phyloP scores from a whole-genome alignment of 2,329 filamentous ascomycete genomes.

The Sordariomycetes sp. region DNA sequence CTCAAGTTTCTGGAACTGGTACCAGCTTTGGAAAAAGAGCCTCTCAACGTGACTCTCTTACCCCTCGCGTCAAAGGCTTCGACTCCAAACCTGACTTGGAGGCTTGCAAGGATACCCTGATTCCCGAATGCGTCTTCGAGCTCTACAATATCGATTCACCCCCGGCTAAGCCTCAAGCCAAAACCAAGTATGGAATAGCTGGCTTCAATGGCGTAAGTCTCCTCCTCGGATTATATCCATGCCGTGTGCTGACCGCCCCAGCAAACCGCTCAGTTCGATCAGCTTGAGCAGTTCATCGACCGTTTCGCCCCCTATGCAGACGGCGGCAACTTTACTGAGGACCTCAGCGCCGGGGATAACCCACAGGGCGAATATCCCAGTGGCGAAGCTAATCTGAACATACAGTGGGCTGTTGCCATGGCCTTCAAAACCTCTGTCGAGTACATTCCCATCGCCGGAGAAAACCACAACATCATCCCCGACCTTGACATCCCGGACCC shows the following conservation, averaged over 20 bases:
- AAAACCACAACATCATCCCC: conserved; percentile 16
- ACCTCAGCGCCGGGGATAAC: conserved; percentile 48
- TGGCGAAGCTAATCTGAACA: conserved; percentile 27
- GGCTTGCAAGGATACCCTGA: conserved; percentile 27
- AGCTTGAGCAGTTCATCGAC: conserved; percentile 47
- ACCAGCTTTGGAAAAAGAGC: conserved; percentile 6
- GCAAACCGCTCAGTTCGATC: conserved; percentile 41
- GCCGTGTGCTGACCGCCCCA: conserved; percentile 11
- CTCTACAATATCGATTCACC: conserved; percentile 32
- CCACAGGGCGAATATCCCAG: conserved; percentile 28
- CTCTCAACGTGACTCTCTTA: too few relatives aligned
- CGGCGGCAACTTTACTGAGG: conserved; percentile 46
- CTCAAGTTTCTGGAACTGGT: conserved; percentile 4
- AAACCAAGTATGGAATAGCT: conserved; percentile 53
- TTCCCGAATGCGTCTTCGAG: conserved; percentile 32
- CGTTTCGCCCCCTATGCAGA: conserved; percentile 40
- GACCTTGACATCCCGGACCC: conserved; percentile 15
- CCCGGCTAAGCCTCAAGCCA: conserved; percentile 49
- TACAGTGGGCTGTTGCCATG: conserved; percentile 24
- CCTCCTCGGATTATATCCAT: neutral
- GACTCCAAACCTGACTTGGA: conserved; percentile 7
- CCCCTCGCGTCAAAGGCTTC: neutral
- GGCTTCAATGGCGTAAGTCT: conserved; percentile 29
- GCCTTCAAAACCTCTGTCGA: conserved; percentile 22
- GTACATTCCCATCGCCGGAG: conserved; percentile 21